phyloP scores from a whole-genome alignment of 2,329 filamentous ascomycete genomes.

The Lachnellula occidentalis region DNA sequence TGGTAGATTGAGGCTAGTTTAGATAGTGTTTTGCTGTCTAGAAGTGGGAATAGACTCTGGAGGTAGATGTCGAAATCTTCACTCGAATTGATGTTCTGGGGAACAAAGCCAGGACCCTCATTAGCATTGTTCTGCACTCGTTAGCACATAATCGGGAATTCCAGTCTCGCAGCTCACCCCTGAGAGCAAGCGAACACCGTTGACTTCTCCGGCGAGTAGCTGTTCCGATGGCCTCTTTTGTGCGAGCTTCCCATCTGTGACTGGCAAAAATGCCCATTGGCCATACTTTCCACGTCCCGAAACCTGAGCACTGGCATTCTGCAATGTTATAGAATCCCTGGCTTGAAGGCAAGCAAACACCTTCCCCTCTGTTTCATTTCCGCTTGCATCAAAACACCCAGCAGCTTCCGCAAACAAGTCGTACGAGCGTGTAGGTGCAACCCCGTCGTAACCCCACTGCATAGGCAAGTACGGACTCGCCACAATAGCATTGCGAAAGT shows the following conservation, averaged over 20 bases:
- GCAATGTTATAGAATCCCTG: slow-evolving; percentile 27
- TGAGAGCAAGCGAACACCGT: slow-evolving; percentile 24
- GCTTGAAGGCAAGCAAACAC: slow-evolving; percentile 28
- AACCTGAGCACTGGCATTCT: slow-evolving; percentile 23
- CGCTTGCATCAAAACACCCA: slow-evolving; percentile 36
- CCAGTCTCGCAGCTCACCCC: slow-evolving; percentile 7
- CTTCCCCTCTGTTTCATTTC: slow-evolving; percentile 32
- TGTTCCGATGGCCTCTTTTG: slow-evolving; percentile 27
- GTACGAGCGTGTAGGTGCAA: slow-evolving; percentile 39
- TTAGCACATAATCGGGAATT: not conserved
- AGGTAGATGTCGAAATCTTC: slow-evolving; percentile 24
- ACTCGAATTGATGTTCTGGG: not conserved
- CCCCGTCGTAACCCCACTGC: slow-evolving; percentile 44
- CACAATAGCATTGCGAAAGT: slow-evolving; percentile 20
- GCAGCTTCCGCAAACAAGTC: slow-evolving; percentile 37
- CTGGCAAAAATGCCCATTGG: slow-evolving; percentile 33
- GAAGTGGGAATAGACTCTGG: slow-evolving; percentile 33
- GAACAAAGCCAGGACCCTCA: slow-evolving; percentile 35
- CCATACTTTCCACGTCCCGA: slow-evolving; percentile 21
- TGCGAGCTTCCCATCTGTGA: slow-evolving; percentile 33
- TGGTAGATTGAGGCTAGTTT: too few relatives aligned
- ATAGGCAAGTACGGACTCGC: slow-evolving; percentile 47
- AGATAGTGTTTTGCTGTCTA: slow-evolving; percentile 18
- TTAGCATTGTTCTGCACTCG: slow-evolving; percentile 33
- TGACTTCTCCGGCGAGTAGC: slow-evolving; percentile 28